phyloP scores from a whole-genome alignment of 2,329 filamentous ascomycete genomes.

The Diaporthe nobilis region DNA sequence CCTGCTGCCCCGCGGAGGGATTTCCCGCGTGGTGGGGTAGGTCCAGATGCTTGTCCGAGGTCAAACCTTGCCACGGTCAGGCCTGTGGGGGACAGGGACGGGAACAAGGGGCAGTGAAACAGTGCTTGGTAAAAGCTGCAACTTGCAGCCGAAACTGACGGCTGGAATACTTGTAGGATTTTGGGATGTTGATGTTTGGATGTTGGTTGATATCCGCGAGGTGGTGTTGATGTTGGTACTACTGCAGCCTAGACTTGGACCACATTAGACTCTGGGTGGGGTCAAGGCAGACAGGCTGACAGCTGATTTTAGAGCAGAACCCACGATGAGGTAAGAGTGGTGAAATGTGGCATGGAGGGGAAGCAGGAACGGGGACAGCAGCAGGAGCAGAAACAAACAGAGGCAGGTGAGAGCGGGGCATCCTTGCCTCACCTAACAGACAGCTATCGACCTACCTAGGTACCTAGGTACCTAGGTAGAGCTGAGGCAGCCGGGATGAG shows the following conservation, averaged over 20 bases:
- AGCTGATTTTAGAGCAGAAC: background rate
- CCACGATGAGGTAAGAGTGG: slow-evolving; percentile 24
- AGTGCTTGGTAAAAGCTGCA: slow-evolving; percentile 9
- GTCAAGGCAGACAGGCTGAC: slow-evolving; percentile 10
- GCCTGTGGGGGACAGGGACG: background rate
- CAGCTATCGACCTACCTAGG: background rate
- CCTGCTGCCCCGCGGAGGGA: slow-evolving; percentile 14
- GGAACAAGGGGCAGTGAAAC: slow-evolving; percentile 17
- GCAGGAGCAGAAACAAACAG: background rate
- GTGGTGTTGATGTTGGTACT: background rate
- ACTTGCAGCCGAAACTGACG: background rate
- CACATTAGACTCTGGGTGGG: background rate
- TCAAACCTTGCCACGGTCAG: slow-evolving; percentile 12
- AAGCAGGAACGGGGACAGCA: background rate
- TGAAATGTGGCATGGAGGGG: background rate
- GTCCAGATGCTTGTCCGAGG: background rate
- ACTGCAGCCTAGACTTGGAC: background rate
- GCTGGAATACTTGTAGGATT: no score
- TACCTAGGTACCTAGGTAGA: background rate
- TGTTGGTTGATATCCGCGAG: background rate
- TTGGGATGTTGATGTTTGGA: background rate
- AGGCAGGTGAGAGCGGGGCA: slow-evolving; percentile 7
- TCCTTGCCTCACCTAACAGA: background rate
- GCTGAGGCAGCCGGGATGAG: background rate
- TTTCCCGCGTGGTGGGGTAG: slow-evolving; percentile 12